Conservation (phyloP, 129 eudicot species). For the Glebionis coronaria region DNA sequence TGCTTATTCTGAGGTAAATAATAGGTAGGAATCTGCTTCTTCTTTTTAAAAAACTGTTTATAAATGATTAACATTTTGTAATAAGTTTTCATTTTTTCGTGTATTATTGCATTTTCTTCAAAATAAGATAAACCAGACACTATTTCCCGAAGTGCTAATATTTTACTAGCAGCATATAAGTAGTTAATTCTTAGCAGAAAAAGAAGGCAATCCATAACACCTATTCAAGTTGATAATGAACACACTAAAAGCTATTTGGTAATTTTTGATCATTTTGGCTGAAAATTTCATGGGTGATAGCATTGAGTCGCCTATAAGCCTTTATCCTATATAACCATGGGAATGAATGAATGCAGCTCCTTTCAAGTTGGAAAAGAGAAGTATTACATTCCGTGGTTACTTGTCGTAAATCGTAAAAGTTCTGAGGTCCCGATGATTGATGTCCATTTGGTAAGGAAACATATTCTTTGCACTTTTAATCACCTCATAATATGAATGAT, state of each 20-base stretch:
- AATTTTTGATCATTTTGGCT: neutral
- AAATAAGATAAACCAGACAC: no score
- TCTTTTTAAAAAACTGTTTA: no score
- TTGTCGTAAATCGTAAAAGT: slow-evolving; percentile 76
- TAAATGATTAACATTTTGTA: no score
- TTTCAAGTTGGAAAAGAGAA: slow-evolving; percentile 98
- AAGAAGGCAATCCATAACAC: no score
- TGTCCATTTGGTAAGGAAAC: slow-evolving; percentile 70
- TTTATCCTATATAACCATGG: neutral
- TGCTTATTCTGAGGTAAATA: no score
- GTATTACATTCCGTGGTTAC: slow-evolving; percentile 86
- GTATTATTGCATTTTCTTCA: neutral
- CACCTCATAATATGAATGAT: neutral
- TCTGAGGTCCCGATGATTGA: slow-evolving; percentile 98
- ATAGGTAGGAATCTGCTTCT: no score
- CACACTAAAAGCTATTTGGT: no score
- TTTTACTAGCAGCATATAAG: no score
- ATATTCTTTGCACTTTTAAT: slow-evolving; percentile 7
- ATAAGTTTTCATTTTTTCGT: neutral
- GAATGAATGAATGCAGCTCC: slow-evolving; percentile 55
- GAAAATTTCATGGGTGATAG: neutral
- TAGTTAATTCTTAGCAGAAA: no score
- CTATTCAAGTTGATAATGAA: no score
- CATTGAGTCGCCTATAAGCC: neutral
- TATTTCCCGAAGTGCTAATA: no score